Evolutionary conservation across 495 filamentous ascomycete genomes (phyloP), one percentile per base, ranked within the genome.

Genomic region (Ascobolus immersus): DNA sequence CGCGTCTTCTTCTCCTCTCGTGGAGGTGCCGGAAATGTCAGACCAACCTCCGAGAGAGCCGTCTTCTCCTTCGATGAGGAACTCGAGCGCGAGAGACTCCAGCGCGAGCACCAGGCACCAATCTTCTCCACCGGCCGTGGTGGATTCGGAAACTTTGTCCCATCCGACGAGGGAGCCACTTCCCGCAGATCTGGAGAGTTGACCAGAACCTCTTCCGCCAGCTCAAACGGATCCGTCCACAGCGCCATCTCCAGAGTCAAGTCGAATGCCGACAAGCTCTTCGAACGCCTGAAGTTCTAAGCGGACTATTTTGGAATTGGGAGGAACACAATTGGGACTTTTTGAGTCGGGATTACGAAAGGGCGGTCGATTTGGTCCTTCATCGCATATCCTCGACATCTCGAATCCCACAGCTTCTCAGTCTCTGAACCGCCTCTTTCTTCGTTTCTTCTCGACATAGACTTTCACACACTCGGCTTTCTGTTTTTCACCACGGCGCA

Each of bases 1-100:
- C 44, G 44, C 28, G 57, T 59, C 45, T 89, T 73, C 67, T 65
- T 63, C 45, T 69, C 71, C 11, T 84, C 86, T 42, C 73, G 84
- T 21, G 86, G 86, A 31, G 86, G 86, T 21, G 79, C 73, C 28
- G 86, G 86, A 41, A 96, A 93, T 56, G 63, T 80, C 39, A 73
- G 77, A 58, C 56, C 58, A 39, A 55, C 61, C 40, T 44, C 44
- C 21, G 61, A 66, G 47, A 69, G 74, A 28, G 64, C 76, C 40
- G 68, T 78, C 44, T 75, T 92, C 59, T 73, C 66, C 39, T 86
- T 93, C 57, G 79, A 91, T 55, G 84, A 93, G 61, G 84, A 93
- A 51, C 69, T 84, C 38, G 64, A 73, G 43, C 59, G 60, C 32
- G 60, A 67, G 48, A 56, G 46, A 8, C 27, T 51, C 39, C 53